phyloP scores from a whole-genome alignment of 2,329 filamentous ascomycete species.

The Botrytis paeoniae region DNA sequence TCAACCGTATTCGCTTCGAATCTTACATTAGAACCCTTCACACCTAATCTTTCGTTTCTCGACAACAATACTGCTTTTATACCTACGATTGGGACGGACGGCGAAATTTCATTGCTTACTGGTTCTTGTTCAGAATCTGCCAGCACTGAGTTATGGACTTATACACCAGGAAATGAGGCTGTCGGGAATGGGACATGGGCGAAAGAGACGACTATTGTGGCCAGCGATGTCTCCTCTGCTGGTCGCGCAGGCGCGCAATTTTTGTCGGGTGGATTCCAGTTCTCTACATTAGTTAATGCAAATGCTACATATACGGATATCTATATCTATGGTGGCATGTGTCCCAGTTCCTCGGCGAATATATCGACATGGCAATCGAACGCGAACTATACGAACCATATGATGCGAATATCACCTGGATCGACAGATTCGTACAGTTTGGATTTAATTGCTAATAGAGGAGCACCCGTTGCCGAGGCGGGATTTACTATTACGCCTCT shows the following conservation, averaged over 20 bases:
- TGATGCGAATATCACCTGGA: constrained; percentile 62
- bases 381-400: constrained; percentile 76
- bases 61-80: constrained; percentile 57
- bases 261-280: constrained; percentile 47
- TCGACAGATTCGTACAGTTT: constrained; percentile 43
- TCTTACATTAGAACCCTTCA: constrained; percentile 48
- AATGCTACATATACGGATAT: constrained; percentile 37
- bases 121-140: constrained; percentile 64
- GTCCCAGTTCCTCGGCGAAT: constrained; percentile 52
- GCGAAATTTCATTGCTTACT: constrained; percentile 69
- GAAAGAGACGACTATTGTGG: constrained; percentile 41
- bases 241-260: constrained; percentile 50
- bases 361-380: constrained; percentile 58
- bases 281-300: constrained; percentile 34
- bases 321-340: constrained; percentile 81
- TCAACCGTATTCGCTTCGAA: constrained; percentile 50
- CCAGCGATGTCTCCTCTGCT: constrained; percentile 38
- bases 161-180: constrained; percentile 47
- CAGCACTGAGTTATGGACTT: constrained; percentile 65
- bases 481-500: constrained; percentile 81
- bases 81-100: constrained; percentile 63
- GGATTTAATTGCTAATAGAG: constrained; percentile 45
- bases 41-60: constrained; percentile 62
- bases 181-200: constrained; percentile 55
- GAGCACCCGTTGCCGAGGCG: constrained; percentile 73